Conservation (phyloP, 1,284 basidiomycete genomes). For the Irpex lacteus region DNA sequence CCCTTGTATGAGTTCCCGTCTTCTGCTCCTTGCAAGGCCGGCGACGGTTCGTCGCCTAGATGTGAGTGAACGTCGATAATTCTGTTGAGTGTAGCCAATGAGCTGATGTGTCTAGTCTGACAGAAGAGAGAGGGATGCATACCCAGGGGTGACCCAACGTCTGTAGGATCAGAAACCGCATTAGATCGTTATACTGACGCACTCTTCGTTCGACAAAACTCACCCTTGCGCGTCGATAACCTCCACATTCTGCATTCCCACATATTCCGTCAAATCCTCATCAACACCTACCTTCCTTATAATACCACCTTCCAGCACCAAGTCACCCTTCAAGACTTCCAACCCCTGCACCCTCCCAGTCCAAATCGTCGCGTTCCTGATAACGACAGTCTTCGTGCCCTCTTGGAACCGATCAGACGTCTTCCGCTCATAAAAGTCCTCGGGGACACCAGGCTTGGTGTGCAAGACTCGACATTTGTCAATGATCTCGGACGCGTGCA, state of each 20-base stretch:
- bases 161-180: constrained; percentile 2
- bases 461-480: constrained; percentile 38
- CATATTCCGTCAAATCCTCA: not conserved
- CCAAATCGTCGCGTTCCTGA: constrained; percentile 62
- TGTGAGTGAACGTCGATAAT: constrained; percentile 47
- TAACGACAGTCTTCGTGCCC: constrained; percentile 17
- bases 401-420: constrained; percentile 64
- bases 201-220: not conserved
- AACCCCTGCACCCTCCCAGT: constrained; percentile 56
- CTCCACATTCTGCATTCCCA: constrained; percentile 8
- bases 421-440: constrained; percentile 46
- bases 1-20: constrained; percentile 38
- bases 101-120: not conserved
- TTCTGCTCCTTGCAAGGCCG: constrained; percentile 24
- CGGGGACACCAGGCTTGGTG: constrained; percentile 40
- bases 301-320: constrained; percentile 54
- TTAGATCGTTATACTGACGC: not conserved
- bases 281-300: constrained; percentile 49
- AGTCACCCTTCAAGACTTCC: constrained; percentile 47
- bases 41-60: constrained; percentile 21
- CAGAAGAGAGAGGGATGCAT: not conserved
- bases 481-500: constrained; percentile 24
- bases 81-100: constrained; percentile 20
- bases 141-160: constrained; percentile 27
- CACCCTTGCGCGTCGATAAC: constrained; percentile 21